Conservation (phyloP, 495 filamentous ascomycete genomes). For the Symbiotaphrina buchneri region DNA sequence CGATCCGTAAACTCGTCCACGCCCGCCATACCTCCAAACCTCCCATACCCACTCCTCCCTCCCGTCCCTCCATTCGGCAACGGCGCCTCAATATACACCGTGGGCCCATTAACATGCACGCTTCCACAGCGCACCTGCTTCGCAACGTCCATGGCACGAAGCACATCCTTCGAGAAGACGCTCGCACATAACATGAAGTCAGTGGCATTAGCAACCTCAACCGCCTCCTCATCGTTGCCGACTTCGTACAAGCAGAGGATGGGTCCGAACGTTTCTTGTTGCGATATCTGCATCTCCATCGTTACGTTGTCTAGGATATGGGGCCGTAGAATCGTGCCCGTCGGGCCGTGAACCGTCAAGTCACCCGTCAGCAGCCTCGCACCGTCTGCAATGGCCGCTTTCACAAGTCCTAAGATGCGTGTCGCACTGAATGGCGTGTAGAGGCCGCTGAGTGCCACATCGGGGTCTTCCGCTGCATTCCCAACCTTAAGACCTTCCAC, state of each 20-base stretch:
- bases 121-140: conserved; percentile 15
- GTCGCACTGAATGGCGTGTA: no score
- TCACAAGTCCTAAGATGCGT: conserved; percentile 41
- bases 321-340: conserved; percentile 39
- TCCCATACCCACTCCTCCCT: conserved; percentile 64
- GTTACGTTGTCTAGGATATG: conserved; percentile 47
- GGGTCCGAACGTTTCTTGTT: conserved; percentile 66
- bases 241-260: conserved; percentile 37
- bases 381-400: conserved; percentile 44
- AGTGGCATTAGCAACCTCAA: conserved; percentile 17
- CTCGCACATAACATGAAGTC: conserved; percentile 17
- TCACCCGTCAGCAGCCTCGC: conserved; percentile 41
- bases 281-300: conserved; percentile 63
- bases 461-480: conserved; percentile 24
- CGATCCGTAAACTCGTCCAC: conserved; percentile 59
- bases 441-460: conserved; percentile 36
- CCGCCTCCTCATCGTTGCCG: conserved; percentile 14
- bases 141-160: conserved; percentile 14
- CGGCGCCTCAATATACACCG: conserved; percentile 57
- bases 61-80: conserved; percentile 76
- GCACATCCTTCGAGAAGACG: conserved; percentile 16
- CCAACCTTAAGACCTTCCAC: conserved; percentile 22
- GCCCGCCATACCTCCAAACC: conserved; percentile 29
- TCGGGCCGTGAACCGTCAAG: conserved; percentile 17
- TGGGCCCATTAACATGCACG: conserved; percentile 76